These are phyloP conservation scores for Bifiguratus adelaidae DNA, from an alignment of 192 early-diverging fungal genomes.

Conservation along the genomic window DNA sequence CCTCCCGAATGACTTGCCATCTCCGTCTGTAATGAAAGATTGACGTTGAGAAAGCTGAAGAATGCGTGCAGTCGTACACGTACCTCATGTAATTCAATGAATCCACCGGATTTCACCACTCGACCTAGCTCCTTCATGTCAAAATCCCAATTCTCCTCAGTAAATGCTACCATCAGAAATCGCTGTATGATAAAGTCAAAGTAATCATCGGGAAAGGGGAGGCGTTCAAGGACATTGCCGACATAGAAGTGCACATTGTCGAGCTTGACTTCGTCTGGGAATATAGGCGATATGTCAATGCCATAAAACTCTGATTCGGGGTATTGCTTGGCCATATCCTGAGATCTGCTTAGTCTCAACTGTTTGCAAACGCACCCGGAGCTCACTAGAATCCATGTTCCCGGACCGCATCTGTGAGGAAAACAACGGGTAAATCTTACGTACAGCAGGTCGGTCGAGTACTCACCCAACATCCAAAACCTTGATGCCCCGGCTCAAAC, in stretches of 20 bases:
- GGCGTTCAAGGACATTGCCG: conserved; percentile 9
- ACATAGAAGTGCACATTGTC: conserved; percentile 3
- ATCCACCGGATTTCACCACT: conserved; percentile 14
- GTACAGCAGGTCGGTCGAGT: neutral
- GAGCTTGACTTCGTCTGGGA: neutral
- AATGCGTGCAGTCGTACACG: too few species aligned
- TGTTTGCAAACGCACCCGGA: too few species aligned
- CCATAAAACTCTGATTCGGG: conserved; percentile 9
- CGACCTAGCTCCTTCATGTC: conserved; percentile 1
- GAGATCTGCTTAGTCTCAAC: neutral
- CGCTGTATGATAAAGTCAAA: conserved; percentile 16
- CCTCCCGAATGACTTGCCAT: too few species aligned
- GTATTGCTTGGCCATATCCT: conserved; percentile 3
- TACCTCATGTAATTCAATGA: too few species aligned
- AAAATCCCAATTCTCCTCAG: conserved; percentile 2
- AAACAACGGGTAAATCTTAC: neutral
- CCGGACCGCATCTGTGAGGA: neutral
- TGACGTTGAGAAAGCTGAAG: too few species aligned
- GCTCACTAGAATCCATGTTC: neutral
- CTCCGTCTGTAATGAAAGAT: too few species aligned
- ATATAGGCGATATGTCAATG: conserved; percentile 6
- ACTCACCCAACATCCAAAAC: conserved; percentile 15
- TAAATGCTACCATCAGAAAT: conserved; percentile 2
- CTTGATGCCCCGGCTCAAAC: conserved; percentile 1
- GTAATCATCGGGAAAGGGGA: conserved; percentile 12